Evolutionary conservation across 495 filamentous ascomycete genomes (phyloP).

Genomic region (Xylaria grammica): DNA sequence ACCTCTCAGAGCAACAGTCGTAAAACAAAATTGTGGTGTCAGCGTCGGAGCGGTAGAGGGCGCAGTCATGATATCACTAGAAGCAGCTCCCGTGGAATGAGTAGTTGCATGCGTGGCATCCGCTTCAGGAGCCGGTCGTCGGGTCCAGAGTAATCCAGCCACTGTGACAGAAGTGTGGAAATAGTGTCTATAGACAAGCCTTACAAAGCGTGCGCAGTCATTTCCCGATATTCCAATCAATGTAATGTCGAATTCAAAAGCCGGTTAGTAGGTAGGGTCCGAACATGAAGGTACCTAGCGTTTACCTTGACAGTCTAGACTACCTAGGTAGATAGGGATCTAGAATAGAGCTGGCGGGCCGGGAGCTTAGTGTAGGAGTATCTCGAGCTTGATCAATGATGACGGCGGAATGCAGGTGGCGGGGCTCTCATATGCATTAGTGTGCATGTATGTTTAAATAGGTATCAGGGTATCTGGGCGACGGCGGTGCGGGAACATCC

Average conservation of each 20-base stretch:
- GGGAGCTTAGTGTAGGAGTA: no score
- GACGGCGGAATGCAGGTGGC: background rate
- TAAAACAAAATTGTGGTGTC: conserved; percentile 93
- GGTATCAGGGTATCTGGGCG: no score
- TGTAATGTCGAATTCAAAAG: background rate
- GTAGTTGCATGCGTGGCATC: conserved; percentile 34
- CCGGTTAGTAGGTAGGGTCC: background rate
- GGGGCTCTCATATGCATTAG: background rate
- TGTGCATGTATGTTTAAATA: no score
- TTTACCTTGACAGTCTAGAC: no score
- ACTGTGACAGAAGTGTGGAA: conserved; percentile 38
- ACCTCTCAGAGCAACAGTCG: conserved; percentile 84
- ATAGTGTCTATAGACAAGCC: conserved; percentile 17
- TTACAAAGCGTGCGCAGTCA: background rate
- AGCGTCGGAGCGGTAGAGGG: conserved; percentile 65
- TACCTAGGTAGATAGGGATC: no score
- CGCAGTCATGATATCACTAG: conserved; percentile 63
- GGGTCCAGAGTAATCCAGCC: conserved; percentile 57
- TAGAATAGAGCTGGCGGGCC: no score
- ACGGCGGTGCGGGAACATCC: no score
- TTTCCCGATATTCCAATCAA: background rate
- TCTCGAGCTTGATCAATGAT: background rate
- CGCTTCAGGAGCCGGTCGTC: conserved; percentile 44
- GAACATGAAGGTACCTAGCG: background rate
- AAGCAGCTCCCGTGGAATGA: conserved; percentile 24